Evolutionary conservation across 495 filamentous ascomycete species (phyloP), one percentile per base, ranked within the genome.

Genomic region (Talaromyces liani): DNA sequence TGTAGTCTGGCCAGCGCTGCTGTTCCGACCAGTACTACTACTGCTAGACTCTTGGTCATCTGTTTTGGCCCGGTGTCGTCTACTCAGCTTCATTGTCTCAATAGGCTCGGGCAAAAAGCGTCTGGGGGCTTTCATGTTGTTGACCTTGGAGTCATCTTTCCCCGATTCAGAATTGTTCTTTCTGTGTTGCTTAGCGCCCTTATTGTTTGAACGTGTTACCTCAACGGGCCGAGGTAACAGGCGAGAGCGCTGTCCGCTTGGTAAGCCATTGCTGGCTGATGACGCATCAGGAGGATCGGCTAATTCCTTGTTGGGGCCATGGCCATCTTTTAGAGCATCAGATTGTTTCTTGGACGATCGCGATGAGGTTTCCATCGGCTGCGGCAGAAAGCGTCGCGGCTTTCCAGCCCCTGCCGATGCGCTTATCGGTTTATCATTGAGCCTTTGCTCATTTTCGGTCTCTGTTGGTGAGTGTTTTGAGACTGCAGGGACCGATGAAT

Each of bases 341-440:
- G 80, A 80, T 16, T 76, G 80, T 12, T 75, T 79, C 64, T 79
- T 78, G 66, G 82, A 82, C 12, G 80, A 80, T 60, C 85, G 78
- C 18, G 84, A 80, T 8, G 83, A 80, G n/a, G 85, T 90, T 70
- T 90, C 88, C 55, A 89, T 82, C 5, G 88, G 80, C 67, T 91
- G 82, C 1, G 87, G 85, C 6, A 82, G 75, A 65, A 90, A 87
- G 56, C 77, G 79, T 29, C 81, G 75, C 27, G 36, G 73, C 55
- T 60, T 69, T 29, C 70, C 66, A 24, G 68, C 64, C 7, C 24
- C 51, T 12, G 29, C 34, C 0, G 36, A 49, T 16, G 49, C 31
- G 22, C 60, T 12, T 10, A 63, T 59, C 25, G 18, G 7, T 60
- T 20, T 24, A 41, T 60, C 57, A 27, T 4, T 36, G 8, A 20